These are phyloP conservation scores for Boletus pseudo-olivaceus DNA, from an alignment of 768 basidiomycete species.

Conservation along the genomic window DNA sequence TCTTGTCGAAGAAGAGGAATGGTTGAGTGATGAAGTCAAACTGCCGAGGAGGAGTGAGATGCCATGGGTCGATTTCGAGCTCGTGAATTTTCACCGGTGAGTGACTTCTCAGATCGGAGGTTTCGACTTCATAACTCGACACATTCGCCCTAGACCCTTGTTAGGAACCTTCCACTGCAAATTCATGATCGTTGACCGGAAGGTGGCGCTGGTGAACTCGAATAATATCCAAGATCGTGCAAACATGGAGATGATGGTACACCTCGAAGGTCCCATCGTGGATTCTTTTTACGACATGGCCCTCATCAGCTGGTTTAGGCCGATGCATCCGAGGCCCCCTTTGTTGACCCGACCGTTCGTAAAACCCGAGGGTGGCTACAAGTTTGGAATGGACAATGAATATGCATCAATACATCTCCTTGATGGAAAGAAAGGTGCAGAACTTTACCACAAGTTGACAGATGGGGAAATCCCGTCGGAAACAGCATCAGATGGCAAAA, in stretches of 20 bases:
- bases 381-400: constrained; percentile 33
- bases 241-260: constrained; percentile 60
- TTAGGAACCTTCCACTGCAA: constrained; percentile 72
- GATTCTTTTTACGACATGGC: constrained; percentile 68
- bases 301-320: constrained; percentile 56
- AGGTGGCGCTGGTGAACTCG: constrained; percentile 58
- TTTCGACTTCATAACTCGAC: neutral
- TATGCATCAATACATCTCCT: constrained; percentile 28
- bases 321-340: constrained; percentile 45
- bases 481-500: constrained; percentile 4
- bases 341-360: constrained; percentile 34
- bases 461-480: constrained; percentile 11
- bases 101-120: neutral
- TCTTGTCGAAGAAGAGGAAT: constrained; percentile 43
- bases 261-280: constrained; percentile 69
- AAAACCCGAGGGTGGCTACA: constrained; percentile 35
- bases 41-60: constrained; percentile 55
- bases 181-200: constrained; percentile 67
- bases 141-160: constrained; percentile 35
- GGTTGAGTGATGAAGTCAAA: constrained; percentile 43
- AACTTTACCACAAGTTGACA: constrained; percentile 22
- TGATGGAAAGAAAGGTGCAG: constrained; percentile 24
- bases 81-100: constrained; percentile 51
- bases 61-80: constrained; percentile 56
- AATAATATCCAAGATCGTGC: constrained; percentile 66